phyloP scores from a whole-genome alignment of 768 basidiomycete species.

The Boletellus sp. region DNA sequence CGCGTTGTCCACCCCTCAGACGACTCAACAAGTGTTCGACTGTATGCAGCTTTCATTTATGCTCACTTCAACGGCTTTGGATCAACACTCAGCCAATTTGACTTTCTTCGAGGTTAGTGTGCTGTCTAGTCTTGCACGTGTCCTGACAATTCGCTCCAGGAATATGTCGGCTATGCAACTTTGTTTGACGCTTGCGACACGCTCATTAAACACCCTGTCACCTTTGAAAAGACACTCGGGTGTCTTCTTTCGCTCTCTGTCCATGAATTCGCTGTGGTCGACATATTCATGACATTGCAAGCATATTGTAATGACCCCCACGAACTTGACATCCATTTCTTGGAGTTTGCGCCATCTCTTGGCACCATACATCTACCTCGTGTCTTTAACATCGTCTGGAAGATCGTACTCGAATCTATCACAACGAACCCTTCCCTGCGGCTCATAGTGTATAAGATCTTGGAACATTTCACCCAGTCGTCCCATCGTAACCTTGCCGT shows the following conservation, averaged over 20 bases:
- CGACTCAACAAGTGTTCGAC: constrained; percentile 44
- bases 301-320: constrained; percentile 38
- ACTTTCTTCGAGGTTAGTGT: constrained; percentile 63
- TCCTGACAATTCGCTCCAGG: constrained; percentile 8
- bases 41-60: constrained; percentile 59
- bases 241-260: constrained; percentile 66
- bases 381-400: constrained; percentile 60
- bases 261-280: constrained; percentile 56
- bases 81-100: constrained; percentile 51
- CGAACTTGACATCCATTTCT: constrained; percentile 39
- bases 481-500: constrained; percentile 71
- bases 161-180: constrained; percentile 58
- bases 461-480: constrained; percentile 57
- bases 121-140: constrained; percentile 28
- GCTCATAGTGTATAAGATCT: constrained; percentile 52
- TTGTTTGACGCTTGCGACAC: constrained; percentile 56
- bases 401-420: constrained; percentile 37
- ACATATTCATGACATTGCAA: constrained; percentile 49
- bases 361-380: constrained; percentile 55
- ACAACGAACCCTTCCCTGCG: constrained; percentile 41
- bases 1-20: constrained; percentile 27
- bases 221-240: constrained; percentile 56
- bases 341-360: constrained; percentile 37
- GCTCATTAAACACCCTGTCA: constrained; percentile 45
- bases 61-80: constrained; percentile 62